phyloP scores from a whole-genome alignment of 1,284 basidiomycete genomes.

The Ceratorhiza oryzae-sativae region DNA sequence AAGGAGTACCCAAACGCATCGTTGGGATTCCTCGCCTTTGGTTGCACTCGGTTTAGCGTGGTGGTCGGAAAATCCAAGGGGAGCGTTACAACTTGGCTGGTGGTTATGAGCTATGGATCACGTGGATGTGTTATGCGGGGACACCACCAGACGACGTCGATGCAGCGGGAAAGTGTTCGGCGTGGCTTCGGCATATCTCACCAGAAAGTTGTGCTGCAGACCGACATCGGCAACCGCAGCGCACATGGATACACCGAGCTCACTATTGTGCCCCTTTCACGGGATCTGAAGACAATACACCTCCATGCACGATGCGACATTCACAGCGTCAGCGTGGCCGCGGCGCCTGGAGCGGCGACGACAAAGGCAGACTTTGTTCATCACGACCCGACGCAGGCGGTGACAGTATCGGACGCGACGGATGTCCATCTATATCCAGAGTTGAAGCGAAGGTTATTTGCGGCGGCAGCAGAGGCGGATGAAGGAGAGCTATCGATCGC shows the following conservation, averaged over 20 bases:
- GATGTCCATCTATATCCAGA: slow-evolving; percentile 93
- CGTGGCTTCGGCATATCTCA: slow-evolving; percentile 55
- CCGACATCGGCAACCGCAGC: slow-evolving; percentile 58
- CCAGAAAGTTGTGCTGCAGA: slow-evolving; percentile 90
- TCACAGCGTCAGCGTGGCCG: slow-evolving; percentile 65
- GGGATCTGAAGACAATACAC: slow-evolving; percentile 79
- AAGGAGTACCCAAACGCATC: no score
- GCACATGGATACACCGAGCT: slow-evolving; percentile 83
- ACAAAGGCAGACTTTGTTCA: slow-evolving; percentile 73
- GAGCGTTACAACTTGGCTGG: background rate
- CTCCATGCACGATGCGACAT: slow-evolving; percentile 83
- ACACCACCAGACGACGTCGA: slow-evolving; percentile 26
- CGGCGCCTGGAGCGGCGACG: slow-evolving; percentile 60
- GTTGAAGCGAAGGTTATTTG: slow-evolving; percentile 90
- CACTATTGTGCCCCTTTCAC: slow-evolving; percentile 78
- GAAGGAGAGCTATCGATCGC: slow-evolving; percentile 94
- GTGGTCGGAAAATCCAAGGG: no score
- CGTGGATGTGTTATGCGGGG: slow-evolving; percentile 39
- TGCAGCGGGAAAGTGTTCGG: slow-evolving; percentile 39
- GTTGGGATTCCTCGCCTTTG: no score
- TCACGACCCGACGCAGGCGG: slow-evolving; percentile 75
- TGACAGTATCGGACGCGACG: slow-evolving; percentile 71
- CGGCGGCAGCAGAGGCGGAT: slow-evolving; percentile 86
- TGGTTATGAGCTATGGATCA: background rate
- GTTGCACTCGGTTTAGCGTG: no score